Evolutionary conservation across 306 rosid genomes (phyloP), one percentile per base, ranked within the genome.

Genomic region (Pueraria montana): DNA sequence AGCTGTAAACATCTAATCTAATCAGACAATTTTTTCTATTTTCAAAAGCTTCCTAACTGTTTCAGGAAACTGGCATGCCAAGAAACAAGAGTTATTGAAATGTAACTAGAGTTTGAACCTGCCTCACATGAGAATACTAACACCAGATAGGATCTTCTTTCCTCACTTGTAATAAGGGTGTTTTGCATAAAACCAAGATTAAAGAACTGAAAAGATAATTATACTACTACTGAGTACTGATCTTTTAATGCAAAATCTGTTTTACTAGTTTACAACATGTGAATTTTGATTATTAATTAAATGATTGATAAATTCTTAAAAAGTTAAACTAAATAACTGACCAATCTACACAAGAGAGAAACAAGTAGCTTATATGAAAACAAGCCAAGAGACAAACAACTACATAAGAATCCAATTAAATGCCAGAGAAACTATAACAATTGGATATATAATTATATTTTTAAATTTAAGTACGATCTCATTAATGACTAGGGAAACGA

Each of bases 71-170:
- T 32, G 1, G 17, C 48, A 77, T 8, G 70, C 24, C 32, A 30
- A 13, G 34, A 34, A 26, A 30, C 58, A 32, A 3, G 1, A 13
- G 10, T 49, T 13, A 49, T 21, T 9, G 27, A 78, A 66, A 66
- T 69, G 10, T 24, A 40, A 64, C 11, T 12, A 76, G 70, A 24
- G 45, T 26, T 18, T 17, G 70, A 82, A 65, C 61, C 48, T 40
- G 14, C 20, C 74, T 21, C 53, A 9, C 11, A 69, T 73, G 12
- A 30, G 23, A 34, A 82, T 64, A 82, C 7, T 40, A 17, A 26
- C 23, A 74, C 85, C 69, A 50, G 36, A 74, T 49, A 63, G 58
- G 40, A 74, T 74, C 20, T 52, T 66, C 50, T 76, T 16, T 38
- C 30, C 73, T 67, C 69, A 45, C 23, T 69, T 46, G 66, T 83